Evolutionary conservation across 2,329 filamentous ascomycete species (phyloP).

Genomic region (Trichoderma polysporum): DNA sequence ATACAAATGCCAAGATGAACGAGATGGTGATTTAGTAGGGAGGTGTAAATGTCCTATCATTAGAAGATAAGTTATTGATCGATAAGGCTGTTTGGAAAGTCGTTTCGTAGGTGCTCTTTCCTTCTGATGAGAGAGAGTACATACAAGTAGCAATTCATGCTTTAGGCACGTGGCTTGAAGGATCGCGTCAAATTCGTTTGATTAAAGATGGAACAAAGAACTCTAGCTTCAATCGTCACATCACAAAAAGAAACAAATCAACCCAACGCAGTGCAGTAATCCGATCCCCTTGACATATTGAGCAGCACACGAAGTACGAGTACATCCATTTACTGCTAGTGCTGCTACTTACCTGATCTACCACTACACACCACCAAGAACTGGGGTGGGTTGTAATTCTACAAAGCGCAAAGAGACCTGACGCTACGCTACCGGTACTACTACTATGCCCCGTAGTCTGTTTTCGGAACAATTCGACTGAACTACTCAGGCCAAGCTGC

Average conservation of each 20-base stretch:
- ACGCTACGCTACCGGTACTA: slow-evolving; percentile 1
- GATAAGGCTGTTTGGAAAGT: not conserved
- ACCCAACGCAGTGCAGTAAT: not conserved
- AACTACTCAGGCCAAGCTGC: not conserved
- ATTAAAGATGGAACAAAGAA: not conserved
- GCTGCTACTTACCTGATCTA: slow-evolving; percentile 1
- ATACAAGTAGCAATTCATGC: not conserved
- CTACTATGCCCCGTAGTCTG: not conserved
- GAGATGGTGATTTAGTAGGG: not conserved
- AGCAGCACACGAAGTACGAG: not conserved
- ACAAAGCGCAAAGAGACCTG: not conserved
- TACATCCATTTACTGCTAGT: too few species aligned
- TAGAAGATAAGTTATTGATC: not conserved
- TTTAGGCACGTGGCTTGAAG: slow-evolving; percentile 4
- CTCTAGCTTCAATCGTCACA: not conserved
- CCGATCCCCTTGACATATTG: not conserved
- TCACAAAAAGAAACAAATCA: not conserved
- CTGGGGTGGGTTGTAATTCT: not conserved
- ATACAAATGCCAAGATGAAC: not conserved
- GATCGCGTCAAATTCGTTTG: not conserved
- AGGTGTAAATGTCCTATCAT: not conserved
- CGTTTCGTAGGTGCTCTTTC: not conserved
- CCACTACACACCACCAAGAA: not conserved
- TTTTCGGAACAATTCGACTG: not conserved
- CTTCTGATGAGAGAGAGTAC: not conserved